These are phyloP conservation scores for Hyphopichia buzzinii DNA, from an alignment of 1,139 yeast species.

Conservation along the genomic window DNA sequence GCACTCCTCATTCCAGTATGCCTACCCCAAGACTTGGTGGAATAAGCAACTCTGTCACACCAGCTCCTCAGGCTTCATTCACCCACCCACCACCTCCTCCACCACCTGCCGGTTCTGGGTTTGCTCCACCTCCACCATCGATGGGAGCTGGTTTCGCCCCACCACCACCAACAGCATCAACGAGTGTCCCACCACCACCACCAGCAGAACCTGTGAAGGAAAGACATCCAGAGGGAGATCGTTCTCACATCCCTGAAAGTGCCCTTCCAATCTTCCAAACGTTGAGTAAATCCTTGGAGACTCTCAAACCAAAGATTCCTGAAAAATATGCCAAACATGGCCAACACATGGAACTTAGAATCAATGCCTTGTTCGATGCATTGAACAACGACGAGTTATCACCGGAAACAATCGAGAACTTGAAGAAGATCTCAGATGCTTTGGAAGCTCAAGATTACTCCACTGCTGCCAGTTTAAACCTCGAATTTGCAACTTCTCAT, in stretches of 20 bases:
- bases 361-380: conserved; percentile 74
- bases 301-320: conserved; percentile 74
- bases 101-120: conserved; percentile 14
- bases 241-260: conserved; percentile 63
- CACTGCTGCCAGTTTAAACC: conserved; percentile 56
- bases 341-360: conserved; percentile 77
- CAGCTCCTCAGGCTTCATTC: conserved; percentile 12
- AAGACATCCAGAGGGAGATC: conserved; percentile 66
- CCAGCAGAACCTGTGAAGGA: conserved; percentile 20
- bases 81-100: conserved; percentile 17
- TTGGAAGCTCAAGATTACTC: conserved; percentile 55
- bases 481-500: conserved; percentile 62
- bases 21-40: conserved; percentile 11
- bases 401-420: conserved; percentile 51
- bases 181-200: conserved; percentile 19
- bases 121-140: conserved; percentile 14
- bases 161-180: conserved; percentile 22
- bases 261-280: conserved; percentile 58
- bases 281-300: conserved; percentile 53
- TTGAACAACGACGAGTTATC: conserved; percentile 74
- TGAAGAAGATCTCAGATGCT: conserved; percentile 51
- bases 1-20: background rate
- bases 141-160: conserved; percentile 10
- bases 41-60: conserved; percentile 4
- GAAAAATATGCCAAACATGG: conserved; percentile 72